Percentiles rank a stretch among this genome's conserved stretches.
These are phyloP conservation scores for Pseudozyma flocculosa DNA, from an alignment of 1,284 basidiomycete genomes.

Conservation along the genomic window DNA sequence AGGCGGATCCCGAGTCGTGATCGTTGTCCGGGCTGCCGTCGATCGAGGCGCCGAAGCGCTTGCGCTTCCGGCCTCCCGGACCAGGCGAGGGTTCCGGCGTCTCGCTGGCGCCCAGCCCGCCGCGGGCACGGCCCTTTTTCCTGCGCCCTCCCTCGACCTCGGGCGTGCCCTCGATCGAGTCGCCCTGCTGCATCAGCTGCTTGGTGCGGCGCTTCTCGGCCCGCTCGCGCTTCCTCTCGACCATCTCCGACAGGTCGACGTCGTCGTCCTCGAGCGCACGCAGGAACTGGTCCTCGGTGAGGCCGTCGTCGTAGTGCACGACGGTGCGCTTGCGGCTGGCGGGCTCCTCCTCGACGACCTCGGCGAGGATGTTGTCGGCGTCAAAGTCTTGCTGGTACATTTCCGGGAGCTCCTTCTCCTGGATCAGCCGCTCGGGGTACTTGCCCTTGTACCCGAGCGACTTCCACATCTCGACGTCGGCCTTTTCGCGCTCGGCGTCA, in stretches of 20 bases:
- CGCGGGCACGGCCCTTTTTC: constrained; percentile 23
- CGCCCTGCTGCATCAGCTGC: constrained; percentile 28
- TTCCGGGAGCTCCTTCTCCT: constrained; percentile 85
- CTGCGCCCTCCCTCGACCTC: constrained; percentile 34
- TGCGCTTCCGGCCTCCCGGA: constrained; percentile 48
- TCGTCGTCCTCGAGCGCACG: constrained; percentile 82
- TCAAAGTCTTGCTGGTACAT: constrained; percentile 77
- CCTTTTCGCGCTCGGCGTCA: constrained; percentile 77
- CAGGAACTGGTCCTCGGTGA: constrained; percentile 82
- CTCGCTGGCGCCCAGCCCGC: constrained; percentile 21
- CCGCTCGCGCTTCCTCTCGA: constrained; percentile 56
- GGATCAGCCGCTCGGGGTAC: constrained; percentile 76
- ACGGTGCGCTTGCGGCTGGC: constrained; percentile 81
- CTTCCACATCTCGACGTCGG: constrained; percentile 72
- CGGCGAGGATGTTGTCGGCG: constrained; percentile 36
- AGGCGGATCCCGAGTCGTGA: constrained; percentile 13
- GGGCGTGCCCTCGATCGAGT: constrained; percentile 42
- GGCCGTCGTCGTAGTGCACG: constrained; percentile 90
- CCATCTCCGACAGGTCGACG: constrained; percentile 65
- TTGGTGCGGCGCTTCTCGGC: constrained; percentile 53
- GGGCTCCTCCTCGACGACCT: constrained; percentile 62
- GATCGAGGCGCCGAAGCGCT: constrained; percentile 36
- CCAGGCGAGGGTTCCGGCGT: constrained; percentile 42
- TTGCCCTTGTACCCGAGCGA: constrained; percentile 66
- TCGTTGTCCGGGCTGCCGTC: constrained; percentile 34